These are phyloP conservation scores for Teratosphaeria zuluensis DNA, from an alignment of 2,329 filamentous ascomycete species.

Conservation along the genomic window DNA sequence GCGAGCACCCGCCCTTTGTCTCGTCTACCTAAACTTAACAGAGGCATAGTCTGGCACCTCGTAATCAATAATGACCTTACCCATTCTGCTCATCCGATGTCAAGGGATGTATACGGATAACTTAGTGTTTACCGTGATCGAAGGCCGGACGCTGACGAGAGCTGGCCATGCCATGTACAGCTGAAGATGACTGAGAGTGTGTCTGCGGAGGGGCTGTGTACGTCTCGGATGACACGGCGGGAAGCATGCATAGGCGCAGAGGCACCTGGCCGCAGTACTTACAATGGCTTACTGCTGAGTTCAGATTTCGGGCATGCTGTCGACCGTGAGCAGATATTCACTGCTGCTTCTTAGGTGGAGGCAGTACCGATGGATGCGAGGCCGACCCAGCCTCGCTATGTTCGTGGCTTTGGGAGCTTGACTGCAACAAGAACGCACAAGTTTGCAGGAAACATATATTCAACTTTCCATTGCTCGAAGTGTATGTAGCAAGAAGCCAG, in stretches of 20 bases:
- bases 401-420: too few species aligned
- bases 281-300: too few species aligned
- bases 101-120: not conserved
- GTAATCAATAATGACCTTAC: not conserved
- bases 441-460: too few species aligned
- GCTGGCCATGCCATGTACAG: not conserved
- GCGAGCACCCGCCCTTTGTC: not conserved
- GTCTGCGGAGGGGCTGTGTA: not conserved
- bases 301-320: too few species aligned
- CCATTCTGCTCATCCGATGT: not conserved
- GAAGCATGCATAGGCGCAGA: not conserved
- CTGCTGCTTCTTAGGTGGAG: too few species aligned
- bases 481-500: not conserved
- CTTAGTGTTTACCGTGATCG: not conserved
- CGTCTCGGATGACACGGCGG: not conserved
- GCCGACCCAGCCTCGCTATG: too few species aligned
- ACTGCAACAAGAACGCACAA: too few species aligned
- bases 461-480: not conserved
- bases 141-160: not conserved
- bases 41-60: not conserved
- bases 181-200: not conserved
- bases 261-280: too few species aligned
- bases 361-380: too few species aligned
- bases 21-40: not conserved
- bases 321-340: too few species aligned